Percentiles rank a stretch among this genome's conserved stretches.
These are phyloP conservation scores for Umbelopsis sp. DNA, from an alignment of 192 early-diverging fungal genomes.

Conservation along the genomic window DNA sequence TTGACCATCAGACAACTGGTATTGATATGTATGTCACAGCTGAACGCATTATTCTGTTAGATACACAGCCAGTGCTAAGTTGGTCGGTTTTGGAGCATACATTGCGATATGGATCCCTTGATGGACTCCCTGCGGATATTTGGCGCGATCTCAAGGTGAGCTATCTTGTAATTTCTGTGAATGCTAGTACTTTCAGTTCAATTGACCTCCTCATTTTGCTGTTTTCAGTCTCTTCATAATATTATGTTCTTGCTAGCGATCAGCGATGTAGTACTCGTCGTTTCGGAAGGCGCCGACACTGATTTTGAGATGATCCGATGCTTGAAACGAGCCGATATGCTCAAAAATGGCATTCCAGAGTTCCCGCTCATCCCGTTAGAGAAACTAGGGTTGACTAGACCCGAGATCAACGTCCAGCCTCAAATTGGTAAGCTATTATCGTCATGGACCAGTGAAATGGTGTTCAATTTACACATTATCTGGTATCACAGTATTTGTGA, in stretches of 20 bases:
- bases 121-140: slow-evolving; percentile 41
- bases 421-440: slow-evolving; percentile 35
- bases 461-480: neutral
- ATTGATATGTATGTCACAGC: slow-evolving; percentile 68
- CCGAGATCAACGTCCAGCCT: slow-evolving; percentile 35
- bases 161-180: neutral
- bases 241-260: slow-evolving; percentile 61
- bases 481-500: slow-evolving; percentile 33
- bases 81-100: slow-evolving; percentile 47
- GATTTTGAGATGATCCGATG: slow-evolving; percentile 33
- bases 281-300: slow-evolving; percentile 44
- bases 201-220: neutral
- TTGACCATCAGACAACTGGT: slow-evolving; percentile 49
- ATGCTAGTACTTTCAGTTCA: neutral
- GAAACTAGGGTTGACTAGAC: neutral
- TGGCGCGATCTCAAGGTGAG: slow-evolving; percentile 46
- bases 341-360: slow-evolving; percentile 36
- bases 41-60: slow-evolving; percentile 63
- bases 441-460: neutral
- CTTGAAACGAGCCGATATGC: slow-evolving; percentile 30
- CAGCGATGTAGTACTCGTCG: slow-evolving; percentile 66
- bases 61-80: slow-evolving; percentile 58
- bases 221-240: slow-evolving; percentile 45
- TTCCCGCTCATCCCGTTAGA: slow-evolving; percentile 28
- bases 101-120: slow-evolving; percentile 34